These are phyloP conservation scores for Magnolia kwangsiensis DNA, from an alignment of 164 flowering plant species.

Conservation along the genomic window DNA sequence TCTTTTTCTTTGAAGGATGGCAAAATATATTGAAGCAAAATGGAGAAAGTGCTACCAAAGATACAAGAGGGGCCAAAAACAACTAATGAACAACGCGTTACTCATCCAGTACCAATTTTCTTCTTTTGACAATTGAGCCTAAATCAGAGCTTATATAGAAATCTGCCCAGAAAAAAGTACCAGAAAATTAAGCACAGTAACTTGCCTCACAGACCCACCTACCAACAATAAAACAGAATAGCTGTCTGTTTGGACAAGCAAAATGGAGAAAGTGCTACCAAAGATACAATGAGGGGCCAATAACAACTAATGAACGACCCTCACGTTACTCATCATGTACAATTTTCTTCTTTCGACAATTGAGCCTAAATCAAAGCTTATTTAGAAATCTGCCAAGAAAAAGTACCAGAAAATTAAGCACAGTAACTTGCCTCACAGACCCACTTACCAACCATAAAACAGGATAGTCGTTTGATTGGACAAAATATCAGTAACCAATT, in stretches of 20 bases:
- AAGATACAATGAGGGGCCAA: neutral
- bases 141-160: neutral
- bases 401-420: neutral
- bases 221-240: neutral
- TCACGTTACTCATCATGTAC: neutral
- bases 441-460: neutral
- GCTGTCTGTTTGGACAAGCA: neutral
- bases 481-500: neutral
- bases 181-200: neutral
- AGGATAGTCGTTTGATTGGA: neutral
- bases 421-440: neutral
- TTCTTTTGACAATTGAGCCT: neutral
- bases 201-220: neutral
- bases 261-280: too few relatives aligned
- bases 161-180: neutral
- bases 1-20: neutral
- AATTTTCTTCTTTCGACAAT: neutral
- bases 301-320: neutral
- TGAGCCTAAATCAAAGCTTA: neutral
- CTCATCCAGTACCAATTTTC: neutral
- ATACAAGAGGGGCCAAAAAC: neutral
- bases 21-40: neutral
- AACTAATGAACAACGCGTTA: neutral
- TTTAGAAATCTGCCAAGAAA: neutral
- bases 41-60: neutral